Evolutionary conservation across 345 rosid genomes (phyloP), one percentile per base, ranked within the genome.

Genomic region (Conringia planisiliqua): DNA sequence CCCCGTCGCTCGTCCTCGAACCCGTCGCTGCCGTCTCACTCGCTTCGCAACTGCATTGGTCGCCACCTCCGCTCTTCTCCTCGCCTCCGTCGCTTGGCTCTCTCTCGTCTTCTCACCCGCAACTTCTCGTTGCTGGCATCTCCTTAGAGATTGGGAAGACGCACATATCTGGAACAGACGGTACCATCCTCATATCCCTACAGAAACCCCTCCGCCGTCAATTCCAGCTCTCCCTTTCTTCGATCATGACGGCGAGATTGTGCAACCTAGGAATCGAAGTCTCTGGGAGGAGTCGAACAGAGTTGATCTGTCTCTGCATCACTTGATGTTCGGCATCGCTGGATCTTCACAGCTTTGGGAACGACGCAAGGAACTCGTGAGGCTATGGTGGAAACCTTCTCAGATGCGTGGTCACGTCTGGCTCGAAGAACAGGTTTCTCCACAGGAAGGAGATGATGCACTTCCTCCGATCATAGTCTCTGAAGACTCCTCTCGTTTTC

Each of bases 261-360:
- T 60, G 48, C 54, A 10, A 22, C 71, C 40, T 35, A 81, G 81
- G 38, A 85, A 85, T 73, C 82, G 80, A 6, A 84, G 58, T 79
- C 85, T 83, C 13, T 79, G 77, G 44, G 84, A 82, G 50, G 83
- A 82, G 55, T 16, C 24, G 22, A 56, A 35, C 39, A 70, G 52
- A 29, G 32, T 66, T 38, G 78, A 75, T 59, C 56, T 85, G 33
- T 66, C 80, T 20, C 73, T 86, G 66, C 59, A 78, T 11, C 89
- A 91, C 68, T 76, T 94, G 56, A 75, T 94, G 60, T 94, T 94
- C 50, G 98, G 98, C n/a, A 91, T 94, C 26, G 98, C 98, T 0
- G 93, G 95, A 71, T 94, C 81, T 29, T 85, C 96, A 10, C 87
- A 80, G 79, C 82, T 94, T 5, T 94, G 97, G 98, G 80, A 83